These are phyloP conservation scores for Aspergillus sp. DNA, from an alignment of 2,329 filamentous ascomycete species.

Conservation along the genomic window DNA sequence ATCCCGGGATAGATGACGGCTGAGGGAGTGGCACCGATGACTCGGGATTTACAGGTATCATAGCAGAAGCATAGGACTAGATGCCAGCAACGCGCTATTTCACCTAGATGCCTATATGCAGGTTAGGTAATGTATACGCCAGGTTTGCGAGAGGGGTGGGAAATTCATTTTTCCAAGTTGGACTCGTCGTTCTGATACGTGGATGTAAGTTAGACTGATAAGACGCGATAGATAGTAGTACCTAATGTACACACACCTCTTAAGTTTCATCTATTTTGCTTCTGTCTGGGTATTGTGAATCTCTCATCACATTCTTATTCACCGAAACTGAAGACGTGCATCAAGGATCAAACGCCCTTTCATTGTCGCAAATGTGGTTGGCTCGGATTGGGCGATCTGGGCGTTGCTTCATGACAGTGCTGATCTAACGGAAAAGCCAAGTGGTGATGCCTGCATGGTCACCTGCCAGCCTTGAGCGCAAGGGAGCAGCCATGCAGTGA, in stretches of 20 bases:
- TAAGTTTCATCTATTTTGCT: neutral
- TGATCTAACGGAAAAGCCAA: slow-evolving; percentile 1
- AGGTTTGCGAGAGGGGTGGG: neutral
- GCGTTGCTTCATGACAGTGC: slow-evolving; percentile 5
- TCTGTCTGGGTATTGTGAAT: no score
- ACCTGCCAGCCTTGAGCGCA: slow-evolving; percentile 4
- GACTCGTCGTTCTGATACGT: neutral
- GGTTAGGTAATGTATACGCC: slow-evolving; percentile 2
- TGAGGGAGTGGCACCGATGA: neutral
- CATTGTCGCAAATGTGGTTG: neutral
- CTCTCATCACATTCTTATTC: neutral
- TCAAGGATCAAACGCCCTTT: neutral
- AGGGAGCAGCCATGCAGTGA: neutral
- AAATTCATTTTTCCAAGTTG: neutral
- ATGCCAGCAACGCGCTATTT: neutral
- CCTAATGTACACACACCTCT: no score
- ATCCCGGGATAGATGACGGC: neutral
- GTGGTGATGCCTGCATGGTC: slow-evolving; percentile 5
- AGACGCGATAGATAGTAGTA: no score
- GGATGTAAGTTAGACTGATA: neutral
- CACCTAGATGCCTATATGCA: neutral
- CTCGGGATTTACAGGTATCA: neutral
- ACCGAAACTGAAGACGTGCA: neutral
- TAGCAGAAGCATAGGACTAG: neutral
- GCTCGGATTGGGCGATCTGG: neutral